Conservation (phyloP, 2,329 filamentous ascomycete species). For the Macrophomina pseudophaseolina region DNA sequence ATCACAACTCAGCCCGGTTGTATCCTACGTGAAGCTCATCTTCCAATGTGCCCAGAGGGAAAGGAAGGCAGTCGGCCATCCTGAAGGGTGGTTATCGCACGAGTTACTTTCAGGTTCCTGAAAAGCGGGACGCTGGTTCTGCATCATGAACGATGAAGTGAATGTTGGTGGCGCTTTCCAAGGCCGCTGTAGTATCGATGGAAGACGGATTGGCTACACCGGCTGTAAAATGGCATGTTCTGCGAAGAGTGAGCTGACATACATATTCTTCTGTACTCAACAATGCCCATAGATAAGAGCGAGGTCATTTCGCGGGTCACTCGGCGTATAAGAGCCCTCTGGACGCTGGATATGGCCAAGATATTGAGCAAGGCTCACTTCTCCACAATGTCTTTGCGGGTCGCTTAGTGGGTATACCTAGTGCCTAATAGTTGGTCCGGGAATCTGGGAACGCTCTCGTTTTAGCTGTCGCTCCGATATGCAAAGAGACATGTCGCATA, state of each 20-base stretch:
- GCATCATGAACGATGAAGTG: no score
- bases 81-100: no score
- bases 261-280: background rate
- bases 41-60: no score
- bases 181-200: no score
- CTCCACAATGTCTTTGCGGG: background rate
- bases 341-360: background rate
- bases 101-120: no score
- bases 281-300: no score
- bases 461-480: background rate
- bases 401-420: background rate
- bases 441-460: background rate
- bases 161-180: no score
- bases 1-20: background rate
- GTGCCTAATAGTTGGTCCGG: background rate
- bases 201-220: no score
- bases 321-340: no score
- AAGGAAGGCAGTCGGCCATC: no score
- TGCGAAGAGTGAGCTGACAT: background rate
- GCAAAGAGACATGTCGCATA: constrained; percentile 17
- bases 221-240: background rate
- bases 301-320: no score
- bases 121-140: no score
- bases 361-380: constrained; percentile 13
- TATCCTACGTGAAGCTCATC: background rate